Evolutionary conservation across 2,329 filamentous ascomycete genomes (phyloP), one percentile per base, ranked within the genome.

Genomic region (Curvularia hawaiiensis): DNA sequence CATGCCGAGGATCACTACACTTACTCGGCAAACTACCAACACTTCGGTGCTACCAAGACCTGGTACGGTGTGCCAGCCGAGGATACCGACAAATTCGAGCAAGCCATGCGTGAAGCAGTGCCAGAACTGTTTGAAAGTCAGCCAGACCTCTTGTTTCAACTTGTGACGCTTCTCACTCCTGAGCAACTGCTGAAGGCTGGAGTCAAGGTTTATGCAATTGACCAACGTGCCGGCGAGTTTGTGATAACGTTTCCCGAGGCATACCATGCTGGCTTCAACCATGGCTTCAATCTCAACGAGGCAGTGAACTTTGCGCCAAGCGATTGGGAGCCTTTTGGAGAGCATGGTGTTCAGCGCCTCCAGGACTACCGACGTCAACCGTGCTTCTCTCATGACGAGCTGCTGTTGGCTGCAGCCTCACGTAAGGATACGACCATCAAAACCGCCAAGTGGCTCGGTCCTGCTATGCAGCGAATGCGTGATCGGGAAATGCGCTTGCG

Each of bases 1-100:
- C 95, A 99, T 75, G 97, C 97, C 63, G 95, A 99, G 72, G 95
- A 99, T 70, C 95, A 99, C 72, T 97, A 97, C 73, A 90, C 95
- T 2, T 99, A 98, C 74, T 99, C 95, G 0, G 90, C 95, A 51
- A 99, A 99, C 66, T 99, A 98, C 69, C 95, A 99, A 75, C 95
- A 99, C 70, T 96, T 99, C 69, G 95, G 95, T 10, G 92, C 93
- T 1, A 99, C 95, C 1, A 99, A 99, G 79, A 99, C 95, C 0
- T 99, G 95, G 95, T 99, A 99, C 69, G 95, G 95, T 3, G 97
- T 99, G 64, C 95, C 95, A 0, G 94, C 90, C 14, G 90, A 91
- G 43, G 95, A 98, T 74, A 91, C 93, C 0, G 90, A 95, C 69
- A 96, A 95, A 66, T 99, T 99, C 58, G 95, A 99, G 77, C 85